A percentile compares a stretch with the other conserved stretches of the same genome.
phyloP scores from a whole-genome alignment of 2,329 filamentous ascomycete genomes.

The Lecanoromycetidae sp. region DNA sequence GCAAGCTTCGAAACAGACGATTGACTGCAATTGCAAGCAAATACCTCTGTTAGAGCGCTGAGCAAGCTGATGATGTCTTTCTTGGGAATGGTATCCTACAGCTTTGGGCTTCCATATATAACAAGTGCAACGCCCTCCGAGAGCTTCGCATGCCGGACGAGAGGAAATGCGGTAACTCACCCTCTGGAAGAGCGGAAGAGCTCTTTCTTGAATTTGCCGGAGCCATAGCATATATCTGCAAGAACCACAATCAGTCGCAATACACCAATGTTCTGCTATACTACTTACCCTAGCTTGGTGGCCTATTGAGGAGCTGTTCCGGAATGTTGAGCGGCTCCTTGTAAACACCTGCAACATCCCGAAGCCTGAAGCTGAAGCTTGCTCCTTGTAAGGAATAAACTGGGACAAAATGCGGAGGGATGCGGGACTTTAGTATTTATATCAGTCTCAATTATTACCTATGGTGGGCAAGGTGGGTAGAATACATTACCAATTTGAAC shows the following conservation, averaged over 20 bases:
- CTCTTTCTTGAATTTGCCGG: slow-evolving; percentile 11
- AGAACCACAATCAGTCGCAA: background rate
- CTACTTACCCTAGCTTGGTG: slow-evolving; percentile 2
- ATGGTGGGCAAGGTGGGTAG: background rate
- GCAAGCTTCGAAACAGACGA: too few relatives aligned
- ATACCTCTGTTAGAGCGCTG: too few relatives aligned
- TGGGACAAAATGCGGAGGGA: background rate
- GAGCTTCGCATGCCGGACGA: too few relatives aligned
- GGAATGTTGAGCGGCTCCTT: slow-evolving; percentile 11
- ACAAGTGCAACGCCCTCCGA: too few relatives aligned
- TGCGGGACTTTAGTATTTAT: too few relatives aligned
- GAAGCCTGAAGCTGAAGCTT: background rate
- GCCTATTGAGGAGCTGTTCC: slow-evolving; percentile 4
- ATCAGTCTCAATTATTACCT: background rate
- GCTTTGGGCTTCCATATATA: too few relatives aligned
- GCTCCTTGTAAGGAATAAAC: background rate
- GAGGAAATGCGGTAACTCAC: slow-evolving; percentile 2
- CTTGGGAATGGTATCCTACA: too few relatives aligned
- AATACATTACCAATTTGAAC: too few relatives aligned
- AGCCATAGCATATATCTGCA: slow-evolving; percentile 13
- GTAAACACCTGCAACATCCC: slow-evolving; percentile 15
- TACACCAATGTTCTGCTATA: background rate
- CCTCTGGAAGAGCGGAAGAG: slow-evolving; percentile 17
- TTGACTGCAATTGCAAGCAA: too few relatives aligned
- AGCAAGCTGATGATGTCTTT: too few relatives aligned